Base-by-base conservation (phyloP, 1,139 yeast species). In the Candida dubliniensis region DNA sequence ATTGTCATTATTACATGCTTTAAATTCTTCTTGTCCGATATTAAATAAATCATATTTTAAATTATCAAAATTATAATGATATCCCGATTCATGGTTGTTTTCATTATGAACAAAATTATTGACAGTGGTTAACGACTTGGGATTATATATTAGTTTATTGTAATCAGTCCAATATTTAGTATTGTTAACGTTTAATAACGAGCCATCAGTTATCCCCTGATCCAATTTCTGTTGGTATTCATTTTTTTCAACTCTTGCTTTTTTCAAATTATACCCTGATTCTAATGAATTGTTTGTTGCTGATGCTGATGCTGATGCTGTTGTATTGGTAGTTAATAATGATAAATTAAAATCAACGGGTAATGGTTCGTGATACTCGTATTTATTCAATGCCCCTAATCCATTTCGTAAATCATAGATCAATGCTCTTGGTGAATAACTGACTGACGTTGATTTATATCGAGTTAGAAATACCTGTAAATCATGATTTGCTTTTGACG, bases 131-230 rank as follows among this genome's bases (percentile, higher is more conserved):
- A 86, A 67, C 2, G 84, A 75, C 23, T 67, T 66, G 0, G 96
- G 95, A 44, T 78, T 77, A 56, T 81, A 82, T 14, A 87, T 76
- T 45, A 90, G 74, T 53, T 82, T 78, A 40, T 84, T 74, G 58
- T 84, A 89, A 60, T 90, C 96, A 0, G 93, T 75, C 98, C 98
- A 93, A 56, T 79, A 87, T 34, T 62, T 63, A 0, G 89, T 79
- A 42, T 76, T 77, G 0, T 56, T 55, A 0, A 55, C 52, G 3
- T 61, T 61, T 38, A 87, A 62, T 7, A 66, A 49, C 8, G 53
- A 52, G 0, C 61, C 51, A 38, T 39, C 34, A 11, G 47, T 45
- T 11, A 50, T 36, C 0, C 82, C 82, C 2, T 59, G 44, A 61
- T 87, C 96, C 29, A 89, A 61, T 1, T 82, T 78, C 32, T 48